Evolutionary conservation across 1,284 basidiomycete genomes (phyloP).

Genomic region (Pseudozyma sp.): DNA sequence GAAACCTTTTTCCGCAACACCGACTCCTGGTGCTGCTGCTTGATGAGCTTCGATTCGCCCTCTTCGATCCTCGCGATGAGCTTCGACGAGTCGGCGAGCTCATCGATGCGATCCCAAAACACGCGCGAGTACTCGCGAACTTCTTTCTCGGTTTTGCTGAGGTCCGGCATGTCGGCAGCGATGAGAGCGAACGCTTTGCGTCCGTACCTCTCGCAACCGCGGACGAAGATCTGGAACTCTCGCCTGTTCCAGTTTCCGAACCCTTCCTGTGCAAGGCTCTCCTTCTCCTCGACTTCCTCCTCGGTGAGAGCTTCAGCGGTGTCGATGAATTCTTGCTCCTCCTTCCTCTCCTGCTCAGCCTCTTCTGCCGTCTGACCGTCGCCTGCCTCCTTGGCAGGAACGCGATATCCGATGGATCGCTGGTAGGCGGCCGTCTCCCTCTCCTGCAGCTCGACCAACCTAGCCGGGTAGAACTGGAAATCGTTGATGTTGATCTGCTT

Average conservation of each 20-base stretch:
- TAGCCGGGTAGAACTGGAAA: constrained; percentile 94
- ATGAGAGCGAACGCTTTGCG: constrained; percentile 83
- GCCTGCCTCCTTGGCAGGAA: constrained; percentile 77
- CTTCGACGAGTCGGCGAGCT: constrained; percentile 72
- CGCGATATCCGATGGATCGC: constrained; percentile 80
- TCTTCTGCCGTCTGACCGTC: constrained; percentile 66
- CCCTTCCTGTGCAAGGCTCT: constrained; percentile 56
- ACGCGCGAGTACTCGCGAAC: constrained; percentile 84
- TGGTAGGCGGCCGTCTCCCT: constrained; percentile 74
- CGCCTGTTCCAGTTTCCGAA: constrained; percentile 75
- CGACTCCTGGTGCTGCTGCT: constrained; percentile 58
- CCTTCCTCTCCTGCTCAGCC: constrained; percentile 73
- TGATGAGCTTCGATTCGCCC: constrained; percentile 61
- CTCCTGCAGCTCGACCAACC: constrained; percentile 86
- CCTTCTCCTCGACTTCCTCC: constrained; percentile 81
- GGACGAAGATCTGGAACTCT: constrained; percentile 92
- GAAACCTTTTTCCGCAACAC: constrained; percentile 55
- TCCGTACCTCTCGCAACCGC: constrained; percentile 85
- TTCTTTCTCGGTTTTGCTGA: constrained; percentile 79
- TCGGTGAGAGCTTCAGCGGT: constrained; percentile 72
- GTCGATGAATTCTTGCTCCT: constrained; percentile 83
- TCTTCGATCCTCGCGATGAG: constrained; percentile 64
- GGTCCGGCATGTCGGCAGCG: constrained; percentile 79
- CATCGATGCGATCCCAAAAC: constrained; percentile 90
- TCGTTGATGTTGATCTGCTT: constrained; percentile 93